Percentiles rank a stretch among this genome's conserved stretches.
Conservation (phyloP, 148 eudicot genomes). For the Vaccinium macrocarpon region DNA sequence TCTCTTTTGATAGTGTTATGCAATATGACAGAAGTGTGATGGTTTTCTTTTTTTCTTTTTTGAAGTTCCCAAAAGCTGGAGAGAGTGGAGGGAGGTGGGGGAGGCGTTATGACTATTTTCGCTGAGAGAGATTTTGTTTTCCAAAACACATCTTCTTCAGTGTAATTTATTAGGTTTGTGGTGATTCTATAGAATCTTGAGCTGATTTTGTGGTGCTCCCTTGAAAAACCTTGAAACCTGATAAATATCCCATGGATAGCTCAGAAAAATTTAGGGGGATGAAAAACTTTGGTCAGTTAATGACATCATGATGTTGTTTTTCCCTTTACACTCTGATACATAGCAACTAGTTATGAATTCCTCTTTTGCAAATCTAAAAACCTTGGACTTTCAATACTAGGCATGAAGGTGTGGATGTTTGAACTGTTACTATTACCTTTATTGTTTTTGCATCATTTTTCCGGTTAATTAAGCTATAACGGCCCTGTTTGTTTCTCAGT, state of each 20-base stretch:
- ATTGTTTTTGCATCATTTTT: not conserved
- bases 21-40: not conserved
- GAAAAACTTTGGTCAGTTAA: not conserved
- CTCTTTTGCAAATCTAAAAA: not conserved
- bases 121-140: not conserved
- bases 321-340: not conserved
- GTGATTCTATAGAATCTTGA: not conserved
- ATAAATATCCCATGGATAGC: not conserved
- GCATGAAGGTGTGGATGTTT: slow-evolving; percentile 9
- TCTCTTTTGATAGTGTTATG: not conserved
- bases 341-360: not conserved
- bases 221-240: not conserved
- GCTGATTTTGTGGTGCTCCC: not conserved
- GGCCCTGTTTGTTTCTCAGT: no score
- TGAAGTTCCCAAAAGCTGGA: not conserved
- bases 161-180: not conserved
- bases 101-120: not conserved
- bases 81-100: not conserved
- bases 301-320: not conserved
- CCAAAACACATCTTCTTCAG: not conserved
- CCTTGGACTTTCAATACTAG: not conserved
- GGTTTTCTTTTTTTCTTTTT: not conserved
- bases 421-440: not conserved
- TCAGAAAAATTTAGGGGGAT: not conserved
- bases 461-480: not conserved